Evolutionary conservation across 768 basidiomycete species (phyloP).

Genomic region (Mycena alexandri): DNA sequence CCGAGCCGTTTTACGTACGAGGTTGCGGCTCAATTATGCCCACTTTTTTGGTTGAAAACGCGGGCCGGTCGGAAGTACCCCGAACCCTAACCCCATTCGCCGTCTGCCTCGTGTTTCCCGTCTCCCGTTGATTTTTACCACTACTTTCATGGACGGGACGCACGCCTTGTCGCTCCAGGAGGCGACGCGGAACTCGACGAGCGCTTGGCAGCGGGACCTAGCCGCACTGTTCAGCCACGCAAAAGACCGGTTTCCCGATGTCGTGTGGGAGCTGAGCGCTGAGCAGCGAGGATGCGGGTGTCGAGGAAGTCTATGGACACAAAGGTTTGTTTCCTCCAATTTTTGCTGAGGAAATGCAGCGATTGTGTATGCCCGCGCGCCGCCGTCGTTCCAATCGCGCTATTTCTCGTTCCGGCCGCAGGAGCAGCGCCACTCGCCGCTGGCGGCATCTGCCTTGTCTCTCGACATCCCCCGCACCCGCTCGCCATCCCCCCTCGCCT

Average conservation of each 20-base stretch:
- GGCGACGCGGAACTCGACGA: conserved; percentile 75
- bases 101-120: background rate
- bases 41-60: no score
- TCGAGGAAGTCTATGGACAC: conserved; percentile 89
- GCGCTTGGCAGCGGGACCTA: conserved; percentile 86
- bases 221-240: conserved; percentile 81
- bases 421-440: conserved; percentile 64
- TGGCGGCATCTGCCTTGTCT: conserved; percentile 74
- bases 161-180: conserved; percentile 52
- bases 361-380: conserved; percentile 94
- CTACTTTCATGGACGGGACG: background rate
- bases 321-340: conserved; percentile 71
- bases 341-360: conserved; percentile 61
- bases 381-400: conserved; percentile 89
- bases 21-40: no score
- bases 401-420: conserved; percentile 86
- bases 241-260: conserved; percentile 96
- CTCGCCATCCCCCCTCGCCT: conserved; percentile 56
- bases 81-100: background rate
- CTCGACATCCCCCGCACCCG: conserved; percentile 59
- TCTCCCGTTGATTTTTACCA: no score
- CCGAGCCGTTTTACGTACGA: background rate
- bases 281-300: conserved; percentile 59
- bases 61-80: no score
- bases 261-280: conserved; percentile 96